Base-by-base conservation (phyloP, 1,284 basidiomycete species). In the Cryptococcus depauperatus region DNA sequence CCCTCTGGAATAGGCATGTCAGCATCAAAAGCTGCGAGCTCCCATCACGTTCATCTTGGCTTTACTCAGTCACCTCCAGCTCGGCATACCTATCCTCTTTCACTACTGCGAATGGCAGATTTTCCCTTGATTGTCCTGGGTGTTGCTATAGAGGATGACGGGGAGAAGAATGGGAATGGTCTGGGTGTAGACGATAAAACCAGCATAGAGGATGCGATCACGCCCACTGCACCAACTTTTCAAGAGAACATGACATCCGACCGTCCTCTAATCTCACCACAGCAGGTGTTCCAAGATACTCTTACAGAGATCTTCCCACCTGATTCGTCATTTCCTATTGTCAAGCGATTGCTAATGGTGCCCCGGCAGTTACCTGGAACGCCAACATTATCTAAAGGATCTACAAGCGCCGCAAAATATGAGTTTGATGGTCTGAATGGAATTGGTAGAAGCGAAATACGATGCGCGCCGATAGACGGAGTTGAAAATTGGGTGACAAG, bases 271-370 rank as follows among this genome's bases (percentile, higher is more conserved):
- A 25, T 23, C 16, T 16, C 4, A 43, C 54, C 53, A n/a, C 35
- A 46, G 9, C 34, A 46, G 22, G 49, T 59, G 26, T 68, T 71
- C 41, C 55, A 56, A 6, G 55, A 66, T 6, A 54, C 59, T 3
- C 51, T 71, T 0, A 44, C 52, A 13, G 55, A 56, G 10, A 54
- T 73, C 23, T 65, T 72, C 34, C 80, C 84, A 1, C 66, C 76
- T 10, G 76, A 78, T 4, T 79, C 78, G 14, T 75, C 82, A 30
- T 90, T 82, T 61, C 85, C 90, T 1, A 70, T 88, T 10, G 81
- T 92, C 8, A 61, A 60, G 42, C 54, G 61, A 18, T 44, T 68
- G 19, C 26, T 67, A 7, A 49, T 67, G 19, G 62, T 69, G 2
- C 89, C 60, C 79, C 84, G 75, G 74, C 27, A 78, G 75, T 49